phyloP scores from a whole-genome alignment of 495 filamentous ascomycete species.

The Lepidopterella palustris region DNA sequence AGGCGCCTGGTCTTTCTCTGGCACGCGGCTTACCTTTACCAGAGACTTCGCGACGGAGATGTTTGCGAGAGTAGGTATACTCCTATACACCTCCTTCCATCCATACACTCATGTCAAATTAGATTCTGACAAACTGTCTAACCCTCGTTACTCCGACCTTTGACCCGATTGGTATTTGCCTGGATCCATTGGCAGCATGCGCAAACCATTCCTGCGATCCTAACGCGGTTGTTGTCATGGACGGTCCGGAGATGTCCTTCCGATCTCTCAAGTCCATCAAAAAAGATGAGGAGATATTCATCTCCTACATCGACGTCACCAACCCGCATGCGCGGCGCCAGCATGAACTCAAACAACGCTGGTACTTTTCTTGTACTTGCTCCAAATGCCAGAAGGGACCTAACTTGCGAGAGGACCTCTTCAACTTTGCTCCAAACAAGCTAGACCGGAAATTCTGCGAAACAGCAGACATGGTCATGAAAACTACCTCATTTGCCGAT shows the following conservation, averaged over 20 bases:
- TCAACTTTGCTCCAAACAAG: slow-evolving; percentile 13
- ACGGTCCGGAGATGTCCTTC: slow-evolving; percentile 41
- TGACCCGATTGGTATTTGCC: slow-evolving; percentile 54
- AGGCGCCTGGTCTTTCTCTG: slow-evolving; percentile 49
- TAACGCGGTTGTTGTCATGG: slow-evolving; percentile 59
- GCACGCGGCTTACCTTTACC: slow-evolving; percentile 29
- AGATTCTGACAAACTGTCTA: slow-evolving; percentile 53
- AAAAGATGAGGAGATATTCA: slow-evolving; percentile 55
- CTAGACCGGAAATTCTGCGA: slow-evolving; percentile 9
- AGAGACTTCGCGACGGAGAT: slow-evolving; percentile 1
- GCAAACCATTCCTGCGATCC: slow-evolving; percentile 69
- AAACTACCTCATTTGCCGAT: not conserved
- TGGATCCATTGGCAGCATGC: slow-evolving; percentile 51
- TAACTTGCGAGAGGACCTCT: slow-evolving; percentile 25
- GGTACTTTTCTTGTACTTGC: slow-evolving; percentile 63
- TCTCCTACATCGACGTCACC: slow-evolving; percentile 62
- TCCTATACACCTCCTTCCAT: not conserved
- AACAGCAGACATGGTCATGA: slow-evolving; percentile 13
- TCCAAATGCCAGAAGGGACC: slow-evolving; percentile 43
- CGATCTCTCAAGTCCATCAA: slow-evolving; percentile 43
- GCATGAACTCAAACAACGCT: slow-evolving; percentile 48
- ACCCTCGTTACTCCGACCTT: slow-evolving; percentile 53
- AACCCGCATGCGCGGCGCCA: slow-evolving; percentile 45
- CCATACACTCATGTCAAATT: not conserved
- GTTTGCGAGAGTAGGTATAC: slow-evolving; percentile 14